Evolutionary conservation across 2,329 filamentous ascomycete genomes (phyloP).

Genomic region (Biscogniauxia marginata): DNA sequence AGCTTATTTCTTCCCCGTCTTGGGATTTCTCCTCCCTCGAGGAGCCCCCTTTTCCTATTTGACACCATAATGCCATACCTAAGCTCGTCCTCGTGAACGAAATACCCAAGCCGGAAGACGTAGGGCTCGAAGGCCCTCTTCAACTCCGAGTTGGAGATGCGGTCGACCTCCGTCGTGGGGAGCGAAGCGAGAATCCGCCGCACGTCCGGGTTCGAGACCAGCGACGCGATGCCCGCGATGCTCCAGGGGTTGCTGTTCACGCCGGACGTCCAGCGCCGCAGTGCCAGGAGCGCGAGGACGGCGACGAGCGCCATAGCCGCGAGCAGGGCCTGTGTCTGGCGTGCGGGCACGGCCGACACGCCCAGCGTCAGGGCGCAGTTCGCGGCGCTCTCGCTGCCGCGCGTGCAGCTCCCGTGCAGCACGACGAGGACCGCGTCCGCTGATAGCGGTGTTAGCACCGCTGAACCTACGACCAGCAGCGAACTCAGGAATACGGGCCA

Average conservation of each 20-base stretch:
- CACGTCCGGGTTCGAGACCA: slow-evolving; percentile 28
- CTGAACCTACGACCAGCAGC: slow-evolving; percentile 29
- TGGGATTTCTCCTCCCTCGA: background rate
- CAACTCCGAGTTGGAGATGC: slow-evolving; percentile 3
- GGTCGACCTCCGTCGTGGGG: slow-evolving; percentile 1
- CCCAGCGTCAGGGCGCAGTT: slow-evolving; percentile 35
- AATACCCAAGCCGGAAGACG: slow-evolving; percentile 4
- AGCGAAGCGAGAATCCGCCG: slow-evolving; percentile 10
- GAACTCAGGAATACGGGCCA: slow-evolving; percentile 36
- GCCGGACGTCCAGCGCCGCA: slow-evolving; percentile 34
- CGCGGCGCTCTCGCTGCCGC: slow-evolving; percentile 15
- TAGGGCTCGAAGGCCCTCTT: slow-evolving; percentile 2
- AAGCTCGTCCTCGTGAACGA: background rate
- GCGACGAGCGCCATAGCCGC: slow-evolving; percentile 28
- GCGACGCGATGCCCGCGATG: slow-evolving; percentile 34
- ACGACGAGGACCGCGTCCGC: slow-evolving; percentile 38
- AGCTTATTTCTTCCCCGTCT: slow-evolving; percentile 6
- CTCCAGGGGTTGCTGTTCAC: slow-evolving; percentile 38
- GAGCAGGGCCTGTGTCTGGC: slow-evolving; percentile 31
- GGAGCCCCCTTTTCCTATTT: background rate
- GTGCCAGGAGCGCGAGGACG: slow-evolving; percentile 23
- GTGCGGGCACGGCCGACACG: slow-evolving; percentile 27
- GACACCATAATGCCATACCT: slow-evolving; percentile 8
- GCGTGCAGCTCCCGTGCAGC: slow-evolving; percentile 35
- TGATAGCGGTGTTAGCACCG: slow-evolving; percentile 34